These are phyloP conservation scores for Limonomyces culmigenus DNA, from an alignment of 1,284 basidiomycete species.

Conservation along the genomic window DNA sequence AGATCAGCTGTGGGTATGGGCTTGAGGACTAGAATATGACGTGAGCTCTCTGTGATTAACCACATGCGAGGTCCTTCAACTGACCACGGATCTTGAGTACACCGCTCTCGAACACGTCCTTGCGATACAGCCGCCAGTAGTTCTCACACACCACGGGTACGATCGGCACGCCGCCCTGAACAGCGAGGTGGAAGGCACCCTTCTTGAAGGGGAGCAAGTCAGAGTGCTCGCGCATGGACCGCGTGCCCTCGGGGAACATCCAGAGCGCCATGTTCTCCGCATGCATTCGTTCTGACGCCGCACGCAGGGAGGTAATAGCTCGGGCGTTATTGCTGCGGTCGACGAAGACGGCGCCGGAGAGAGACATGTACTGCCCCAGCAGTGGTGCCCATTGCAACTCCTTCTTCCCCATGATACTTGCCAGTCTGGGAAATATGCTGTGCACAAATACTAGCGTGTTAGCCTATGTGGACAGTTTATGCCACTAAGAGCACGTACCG, in stretches of 20 bases:
- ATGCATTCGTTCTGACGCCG: slow-evolving; percentile 77
- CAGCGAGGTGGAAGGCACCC: slow-evolving; percentile 92
- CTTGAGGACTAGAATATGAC: slow-evolving; percentile 41
- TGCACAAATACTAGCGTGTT: slow-evolving; percentile 1
- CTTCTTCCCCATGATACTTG: slow-evolving; percentile 90
- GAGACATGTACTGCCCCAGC: slow-evolving; percentile 83
- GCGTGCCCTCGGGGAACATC: slow-evolving; percentile 90
- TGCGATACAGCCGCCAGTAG: slow-evolving; percentile 75
- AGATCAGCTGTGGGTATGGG: slow-evolving; percentile 61
- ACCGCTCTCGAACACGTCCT: slow-evolving; percentile 66
- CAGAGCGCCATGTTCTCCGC: slow-evolving; percentile 58
- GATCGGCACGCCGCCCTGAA: slow-evolving; percentile 80
- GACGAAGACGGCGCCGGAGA: slow-evolving; percentile 89
- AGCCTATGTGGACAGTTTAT: slow-evolving; percentile 1
- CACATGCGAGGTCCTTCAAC: slow-evolving; percentile 11
- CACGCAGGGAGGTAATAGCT: slow-evolving; percentile 63
- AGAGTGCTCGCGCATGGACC: slow-evolving; percentile 50
- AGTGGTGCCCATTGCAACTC: slow-evolving; percentile 75
- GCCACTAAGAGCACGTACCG: slow-evolving; percentile 28
- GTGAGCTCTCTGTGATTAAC: not conserved
- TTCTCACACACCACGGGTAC: slow-evolving; percentile 91
- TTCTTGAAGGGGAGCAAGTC: slow-evolving; percentile 88
- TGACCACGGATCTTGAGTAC: slow-evolving; percentile 70
- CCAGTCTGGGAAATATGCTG: slow-evolving; percentile 72
- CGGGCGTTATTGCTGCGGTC: slow-evolving; percentile 71